Percentiles rank a stretch among this genome's conserved stretches.
Conservation (phyloP, 2,329 filamentous ascomycete genomes). For the Ophiostoma tasmaniense region DNA sequence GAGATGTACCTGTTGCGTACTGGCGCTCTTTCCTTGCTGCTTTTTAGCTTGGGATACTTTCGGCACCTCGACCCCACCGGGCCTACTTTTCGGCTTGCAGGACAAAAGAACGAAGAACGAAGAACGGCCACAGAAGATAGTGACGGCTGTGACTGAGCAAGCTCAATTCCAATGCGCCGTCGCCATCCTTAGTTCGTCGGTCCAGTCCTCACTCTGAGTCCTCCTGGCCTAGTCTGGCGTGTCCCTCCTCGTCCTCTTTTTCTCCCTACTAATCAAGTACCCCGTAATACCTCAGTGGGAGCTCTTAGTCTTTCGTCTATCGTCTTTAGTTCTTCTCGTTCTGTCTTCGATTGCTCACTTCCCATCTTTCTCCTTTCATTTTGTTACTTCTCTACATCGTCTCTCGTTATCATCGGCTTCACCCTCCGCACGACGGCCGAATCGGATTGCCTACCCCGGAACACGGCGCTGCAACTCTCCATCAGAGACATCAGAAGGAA, state of each 20-base stretch:
- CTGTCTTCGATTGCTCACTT: neutral
- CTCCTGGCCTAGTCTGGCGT: neutral
- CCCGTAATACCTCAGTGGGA: neutral
- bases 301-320: neutral
- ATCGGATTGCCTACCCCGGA: neutral
- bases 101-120: conserved; percentile 1
- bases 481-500: neutral
- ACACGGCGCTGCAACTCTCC: neutral
- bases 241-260: conserved; percentile 7
- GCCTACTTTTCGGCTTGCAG: conserved; percentile 9
- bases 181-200: neutral
- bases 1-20: neutral
- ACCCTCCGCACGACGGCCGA: neutral
- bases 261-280: neutral
- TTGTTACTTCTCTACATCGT: neutral
- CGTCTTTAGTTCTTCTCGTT: neutral
- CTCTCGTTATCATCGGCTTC: neutral
- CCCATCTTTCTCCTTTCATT: neutral
- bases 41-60: conserved; percentile 1
- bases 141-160: neutral
- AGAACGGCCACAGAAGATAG: neutral
- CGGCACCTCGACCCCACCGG: conserved; percentile 13
- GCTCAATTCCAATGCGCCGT: conserved; percentile 6
- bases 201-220: neutral
- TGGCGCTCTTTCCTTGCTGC: neutral